Evolutionary conservation across 2,329 filamentous ascomycete species (phyloP).

Genomic region (Fusarium oligoseptatum): DNA sequence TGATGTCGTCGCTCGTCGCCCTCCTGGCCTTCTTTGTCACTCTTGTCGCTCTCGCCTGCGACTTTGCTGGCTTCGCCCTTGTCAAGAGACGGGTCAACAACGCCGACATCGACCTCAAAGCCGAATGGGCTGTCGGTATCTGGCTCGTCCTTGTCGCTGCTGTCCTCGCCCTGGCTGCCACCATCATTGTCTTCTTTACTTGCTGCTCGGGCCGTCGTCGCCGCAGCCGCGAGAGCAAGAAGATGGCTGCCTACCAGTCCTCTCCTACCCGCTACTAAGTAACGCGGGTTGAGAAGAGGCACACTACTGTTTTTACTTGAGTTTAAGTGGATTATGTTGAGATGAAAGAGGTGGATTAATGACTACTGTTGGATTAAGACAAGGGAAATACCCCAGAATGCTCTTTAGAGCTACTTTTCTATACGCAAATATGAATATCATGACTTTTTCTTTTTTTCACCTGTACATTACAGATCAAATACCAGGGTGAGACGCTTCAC

Average conservation of each 20-base stretch:
- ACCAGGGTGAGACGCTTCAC: constrained; percentile 15
- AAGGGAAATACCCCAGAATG: not conserved
- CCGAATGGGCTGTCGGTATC: constrained; percentile 66
- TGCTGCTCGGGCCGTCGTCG: constrained; percentile 68
- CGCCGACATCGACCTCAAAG: constrained; percentile 54
- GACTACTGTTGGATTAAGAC: constrained; percentile 21
- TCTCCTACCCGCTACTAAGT: constrained; percentile 34
- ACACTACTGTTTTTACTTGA: not conserved
- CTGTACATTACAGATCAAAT: constrained; percentile 13
- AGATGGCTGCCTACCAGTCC: constrained; percentile 46
- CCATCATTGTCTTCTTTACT: constrained; percentile 70
- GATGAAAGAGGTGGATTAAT: constrained; percentile 15
- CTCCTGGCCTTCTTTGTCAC: constrained; percentile 65
- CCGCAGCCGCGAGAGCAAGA: constrained; percentile 45
- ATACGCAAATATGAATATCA: constrained; percentile 30
- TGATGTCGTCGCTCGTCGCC: constrained; percentile 64
- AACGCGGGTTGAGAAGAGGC: not conserved
- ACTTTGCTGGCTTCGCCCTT: constrained; percentile 70
- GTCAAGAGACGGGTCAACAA: constrained; percentile 67
- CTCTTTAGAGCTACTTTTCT: constrained; percentile 1
- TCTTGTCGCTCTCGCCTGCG: constrained; percentile 63
- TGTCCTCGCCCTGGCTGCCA: constrained; percentile 67
- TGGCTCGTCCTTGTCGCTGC: constrained; percentile 72
- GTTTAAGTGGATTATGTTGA: not conserved
- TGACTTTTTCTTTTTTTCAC: constrained; percentile 18